phyloP scores from a whole-genome alignment of 2,329 filamentous ascomycete species.

The Fusarium sp. region DNA sequence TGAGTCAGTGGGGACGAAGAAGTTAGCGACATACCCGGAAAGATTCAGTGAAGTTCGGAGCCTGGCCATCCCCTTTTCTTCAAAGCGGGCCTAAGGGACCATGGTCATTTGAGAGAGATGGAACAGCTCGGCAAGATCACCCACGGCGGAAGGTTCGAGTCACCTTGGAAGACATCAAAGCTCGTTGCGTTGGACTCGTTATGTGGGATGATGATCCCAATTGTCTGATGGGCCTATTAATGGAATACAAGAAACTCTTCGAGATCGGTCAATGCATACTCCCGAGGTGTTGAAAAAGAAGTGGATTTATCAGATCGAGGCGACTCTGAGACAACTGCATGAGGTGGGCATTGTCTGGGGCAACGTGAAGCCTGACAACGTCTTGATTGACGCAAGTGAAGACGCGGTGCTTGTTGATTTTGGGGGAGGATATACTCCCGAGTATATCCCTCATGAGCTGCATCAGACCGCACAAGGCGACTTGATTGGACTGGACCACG shows the following conservation, averaged over 20 bases:
- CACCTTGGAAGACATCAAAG: conserved; percentile 40
- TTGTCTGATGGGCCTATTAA: conserved; percentile 27
- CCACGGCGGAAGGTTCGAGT: conserved; percentile 9
- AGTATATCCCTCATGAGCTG: conserved; percentile 41
- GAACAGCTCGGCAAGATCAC: conserved; percentile 11
- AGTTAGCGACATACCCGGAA: conserved; percentile 7
- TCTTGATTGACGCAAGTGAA: conserved; percentile 44
- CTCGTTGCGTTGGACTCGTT: conserved; percentile 27
- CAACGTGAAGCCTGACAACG: conserved; percentile 47
- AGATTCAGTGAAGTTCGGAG: not conserved
- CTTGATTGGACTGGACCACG: conserved; percentile 11
- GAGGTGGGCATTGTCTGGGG: conserved; percentile 45
- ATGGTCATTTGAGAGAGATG: conserved; percentile 18
- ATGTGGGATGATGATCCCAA: conserved; percentile 29
- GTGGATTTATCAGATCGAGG: conserved; percentile 31
- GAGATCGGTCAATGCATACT: not conserved
- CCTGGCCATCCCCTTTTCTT: conserved; percentile 15
- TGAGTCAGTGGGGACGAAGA: not conserved
- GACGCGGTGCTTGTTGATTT: conserved; percentile 48
- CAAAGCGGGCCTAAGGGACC: conserved; percentile 13
- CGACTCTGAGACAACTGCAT: conserved; percentile 35
- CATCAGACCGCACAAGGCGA: conserved; percentile 32
- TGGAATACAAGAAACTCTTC: conserved; percentile 23
- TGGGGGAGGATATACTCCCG: conserved; percentile 43
- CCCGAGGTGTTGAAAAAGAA: conserved; percentile 6